A percentile compares a stretch with the other conserved stretches of the same genome.
Evolutionary conservation across 257 asterid genomes (phyloP).

Genomic region (Salvia miltiorrhiza): DNA sequence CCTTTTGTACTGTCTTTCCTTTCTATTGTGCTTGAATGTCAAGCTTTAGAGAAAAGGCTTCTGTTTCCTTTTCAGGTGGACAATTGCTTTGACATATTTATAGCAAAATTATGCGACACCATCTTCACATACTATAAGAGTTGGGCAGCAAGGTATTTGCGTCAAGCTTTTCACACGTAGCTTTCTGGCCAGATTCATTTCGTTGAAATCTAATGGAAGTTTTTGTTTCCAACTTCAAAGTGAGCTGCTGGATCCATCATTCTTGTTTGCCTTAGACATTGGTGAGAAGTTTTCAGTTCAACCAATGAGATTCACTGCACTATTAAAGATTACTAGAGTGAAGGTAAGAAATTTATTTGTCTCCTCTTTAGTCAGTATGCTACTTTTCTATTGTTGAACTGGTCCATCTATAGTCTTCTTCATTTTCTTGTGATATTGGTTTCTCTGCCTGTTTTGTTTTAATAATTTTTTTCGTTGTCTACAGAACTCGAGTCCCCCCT

Average conservation of each 20-base stretch:
- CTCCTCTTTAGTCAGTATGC: not conserved
- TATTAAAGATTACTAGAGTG: conserved; percentile 81
- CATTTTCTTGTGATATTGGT: not conserved
- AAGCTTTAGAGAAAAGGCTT: conserved; percentile 6
- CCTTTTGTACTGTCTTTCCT: not conserved
- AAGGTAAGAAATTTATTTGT: conserved; percentile 51
- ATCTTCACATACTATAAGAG: conserved; percentile 90
- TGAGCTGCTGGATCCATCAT: conserved; percentile 93
- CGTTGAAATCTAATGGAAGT: not conserved
- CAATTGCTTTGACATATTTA: conserved; percentile 91
- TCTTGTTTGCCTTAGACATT: conserved; percentile 82
- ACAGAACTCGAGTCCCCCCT: not conserved
- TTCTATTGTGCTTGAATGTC: not conserved
- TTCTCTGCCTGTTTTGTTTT: not conserved
- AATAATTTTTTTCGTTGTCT: not conserved
- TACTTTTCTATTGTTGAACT: not conserved
- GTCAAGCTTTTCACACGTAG: conserved; percentile 15
- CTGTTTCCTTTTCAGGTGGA: conserved; percentile 64
- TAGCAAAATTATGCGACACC: conserved; percentile 72
- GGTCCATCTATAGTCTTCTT: conserved; percentile 10
- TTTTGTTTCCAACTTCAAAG: conserved; percentile 44
- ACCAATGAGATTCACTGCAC: conserved; percentile 78
- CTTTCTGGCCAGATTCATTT: conserved; percentile 9
- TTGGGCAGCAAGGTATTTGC: conserved; percentile 92
- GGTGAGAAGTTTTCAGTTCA: conserved; percentile 89